Conservation (phyloP, 2,329 filamentous ascomycete genomes). For the Cytospora schulzeri region DNA sequence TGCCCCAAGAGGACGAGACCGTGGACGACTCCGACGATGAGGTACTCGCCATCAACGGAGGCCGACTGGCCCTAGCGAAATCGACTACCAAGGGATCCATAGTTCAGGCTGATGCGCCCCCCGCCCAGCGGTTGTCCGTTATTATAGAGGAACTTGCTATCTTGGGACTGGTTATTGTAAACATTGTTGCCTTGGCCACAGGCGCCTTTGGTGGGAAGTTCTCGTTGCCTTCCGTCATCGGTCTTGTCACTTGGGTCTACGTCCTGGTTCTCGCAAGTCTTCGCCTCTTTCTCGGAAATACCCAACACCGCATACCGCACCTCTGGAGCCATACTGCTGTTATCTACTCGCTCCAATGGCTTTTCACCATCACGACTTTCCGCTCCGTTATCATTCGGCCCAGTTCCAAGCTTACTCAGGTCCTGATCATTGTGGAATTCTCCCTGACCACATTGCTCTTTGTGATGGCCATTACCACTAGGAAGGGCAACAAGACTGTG, state of each 20-base stretch:
- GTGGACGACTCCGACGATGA: constrained; percentile 60
- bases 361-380: constrained; percentile 75
- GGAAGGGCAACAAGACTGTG: constrained; percentile 90
- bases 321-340: constrained; percentile 92
- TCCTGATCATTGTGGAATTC: constrained; percentile 74
- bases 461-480: constrained; percentile 74
- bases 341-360: constrained; percentile 82
- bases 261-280: constrained; percentile 72
- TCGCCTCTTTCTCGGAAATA: constrained; percentile 68
- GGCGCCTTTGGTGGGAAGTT: constrained; percentile 61
- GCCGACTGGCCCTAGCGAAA: constrained; percentile 60
- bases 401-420: constrained; percentile 61
- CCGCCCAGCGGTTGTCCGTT: constrained; percentile 70
- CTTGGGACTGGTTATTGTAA: constrained; percentile 69
- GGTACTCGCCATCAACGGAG: constrained; percentile 55
- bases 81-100: constrained; percentile 64
- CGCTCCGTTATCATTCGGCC: constrained; percentile 84
- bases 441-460: constrained; percentile 73
- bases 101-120: constrained; percentile 74
- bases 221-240: constrained; percentile 63
- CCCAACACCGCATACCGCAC: constrained; percentile 66
- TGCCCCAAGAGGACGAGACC: constrained; percentile 51
- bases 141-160: constrained; percentile 76
- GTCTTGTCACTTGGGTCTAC: constrained; percentile 79
- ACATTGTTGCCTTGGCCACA: constrained; percentile 64